Evolutionary conservation across 352 stramenopile species (phyloP).

Genomic region (Globisporangium okanoganense): DNA sequence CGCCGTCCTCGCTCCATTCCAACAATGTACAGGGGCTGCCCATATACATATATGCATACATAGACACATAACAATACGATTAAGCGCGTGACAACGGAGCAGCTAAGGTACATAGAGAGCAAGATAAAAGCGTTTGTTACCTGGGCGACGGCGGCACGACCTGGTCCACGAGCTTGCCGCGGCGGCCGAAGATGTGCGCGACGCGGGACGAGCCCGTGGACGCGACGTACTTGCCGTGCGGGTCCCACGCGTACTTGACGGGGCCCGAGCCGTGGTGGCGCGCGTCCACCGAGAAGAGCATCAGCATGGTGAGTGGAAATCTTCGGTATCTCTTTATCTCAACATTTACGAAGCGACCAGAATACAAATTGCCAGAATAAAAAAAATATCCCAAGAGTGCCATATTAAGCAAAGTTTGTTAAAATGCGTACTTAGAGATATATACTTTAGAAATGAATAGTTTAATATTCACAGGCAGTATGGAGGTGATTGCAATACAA

Average conservation of each 20-base stretch:
- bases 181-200: conserved; percentile 66
- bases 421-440: too few species aligned
- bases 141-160: conserved; percentile 72
- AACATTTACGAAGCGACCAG: too few species aligned
- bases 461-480: too few species aligned
- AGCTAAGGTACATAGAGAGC: not conserved
- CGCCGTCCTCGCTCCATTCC: conserved; percentile 69
- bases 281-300: conserved; percentile 79
- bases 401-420: too few species aligned
- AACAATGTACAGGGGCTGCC: conserved; percentile 59
- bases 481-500: too few species aligned
- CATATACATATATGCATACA: not conserved
- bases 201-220: conserved; percentile 71
- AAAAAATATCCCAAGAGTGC: too few species aligned
- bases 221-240: conserved; percentile 70
- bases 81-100: not conserved
- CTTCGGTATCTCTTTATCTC: too few species aligned
- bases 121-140: conserved; percentile 16
- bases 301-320: too few species aligned
- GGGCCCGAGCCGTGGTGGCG: conserved; percentile 66
- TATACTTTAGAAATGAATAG: too few species aligned
- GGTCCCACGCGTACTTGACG: conserved; percentile 81
- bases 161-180: conserved; percentile 75
- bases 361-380: too few species aligned
- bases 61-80: too few species aligned